phyloP scores from a whole-genome alignment of 2,329 filamentous ascomycete genomes.

The Aspergillus brasiliensis region DNA sequence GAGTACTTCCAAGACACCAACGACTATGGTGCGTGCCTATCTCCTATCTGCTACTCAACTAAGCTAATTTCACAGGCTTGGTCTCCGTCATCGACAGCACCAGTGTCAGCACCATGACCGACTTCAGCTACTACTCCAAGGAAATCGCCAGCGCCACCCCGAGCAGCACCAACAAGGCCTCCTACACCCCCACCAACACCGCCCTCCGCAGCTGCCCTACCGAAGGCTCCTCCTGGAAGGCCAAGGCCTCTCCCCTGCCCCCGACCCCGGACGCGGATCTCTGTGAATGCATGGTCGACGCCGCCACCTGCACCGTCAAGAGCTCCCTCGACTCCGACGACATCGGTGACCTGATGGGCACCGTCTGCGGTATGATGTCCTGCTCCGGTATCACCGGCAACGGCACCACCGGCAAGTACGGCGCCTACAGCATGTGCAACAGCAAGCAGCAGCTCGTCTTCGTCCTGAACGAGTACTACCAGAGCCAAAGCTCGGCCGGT shows the following conservation, averaged over 20 bases:
- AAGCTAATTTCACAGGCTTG: constrained; percentile 23
- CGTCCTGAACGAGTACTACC: constrained; percentile 50
- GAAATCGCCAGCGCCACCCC: constrained; percentile 69
- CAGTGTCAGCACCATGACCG: constrained; percentile 66
- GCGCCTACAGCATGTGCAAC: constrained; percentile 51
- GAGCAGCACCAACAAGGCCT: constrained; percentile 61
- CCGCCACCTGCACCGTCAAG: constrained; percentile 68
- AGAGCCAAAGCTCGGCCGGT: constrained; percentile 32
- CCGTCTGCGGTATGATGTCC: constrained; percentile 43
- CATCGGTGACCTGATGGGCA: constrained; percentile 61
- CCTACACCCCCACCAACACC: constrained; percentile 73
- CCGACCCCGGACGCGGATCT: constrained; percentile 75
- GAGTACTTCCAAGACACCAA: constrained; percentile 66
- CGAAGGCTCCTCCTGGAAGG: constrained; percentile 64
- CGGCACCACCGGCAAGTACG: constrained; percentile 45
- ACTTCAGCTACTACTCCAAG: constrained; percentile 71
- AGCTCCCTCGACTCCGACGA: constrained; percentile 31
- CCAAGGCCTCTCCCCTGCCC: constrained; percentile 65
- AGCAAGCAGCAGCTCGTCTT: constrained; percentile 47
- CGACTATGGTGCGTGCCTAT: constrained; percentile 71
- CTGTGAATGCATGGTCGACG: constrained; percentile 80
- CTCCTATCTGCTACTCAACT: not conserved
- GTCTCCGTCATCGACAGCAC: constrained; percentile 64
- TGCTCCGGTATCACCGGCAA: constrained; percentile 46
- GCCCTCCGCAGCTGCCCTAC: constrained; percentile 70